These are phyloP conservation scores for Galeopsis tetrahit DNA, from an alignment of 257 asterid genomes.

Conservation along the genomic window DNA sequence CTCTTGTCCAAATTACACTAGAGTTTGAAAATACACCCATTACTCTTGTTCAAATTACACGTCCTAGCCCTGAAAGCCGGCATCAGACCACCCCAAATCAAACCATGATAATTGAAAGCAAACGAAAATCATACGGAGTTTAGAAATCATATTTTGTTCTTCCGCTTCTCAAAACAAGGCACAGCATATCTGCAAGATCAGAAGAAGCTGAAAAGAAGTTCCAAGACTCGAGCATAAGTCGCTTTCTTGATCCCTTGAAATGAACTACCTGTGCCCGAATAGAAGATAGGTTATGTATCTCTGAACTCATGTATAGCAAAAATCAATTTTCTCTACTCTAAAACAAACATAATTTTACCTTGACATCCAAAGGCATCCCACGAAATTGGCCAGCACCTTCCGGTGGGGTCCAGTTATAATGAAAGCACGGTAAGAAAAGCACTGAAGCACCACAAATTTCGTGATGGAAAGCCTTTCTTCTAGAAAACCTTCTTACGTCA, in stretches of 20 bases:
- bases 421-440: slow-evolving; percentile 82
- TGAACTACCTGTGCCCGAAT: slow-evolving; percentile 71
- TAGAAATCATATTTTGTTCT: slow-evolving; percentile 89
- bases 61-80: neutral
- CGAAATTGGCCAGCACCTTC: slow-evolving; percentile 99
- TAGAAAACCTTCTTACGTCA: slow-evolving; percentile 54
- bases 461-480: slow-evolving; percentile 63
- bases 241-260: slow-evolving; percentile 95
- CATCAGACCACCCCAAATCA: slow-evolving; percentile 10
- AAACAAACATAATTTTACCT: slow-evolving; percentile 52
- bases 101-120: slow-evolving; percentile 21
- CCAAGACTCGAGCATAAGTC: slow-evolving; percentile 97
- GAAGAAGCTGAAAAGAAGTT: slow-evolving; percentile 57
- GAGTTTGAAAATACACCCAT: neutral
- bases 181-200: slow-evolving; percentile 72
- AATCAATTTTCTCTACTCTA: neutral
- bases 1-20: too few species aligned
- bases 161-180: slow-evolving; percentile 86
- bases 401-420: slow-evolving; percentile 96
- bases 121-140: slow-evolving; percentile 25
- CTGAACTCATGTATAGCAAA: slow-evolving; percentile 8
- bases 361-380: slow-evolving; percentile 96
- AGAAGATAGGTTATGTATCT: slow-evolving; percentile 22
- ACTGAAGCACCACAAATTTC: slow-evolving; percentile 62
- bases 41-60: neutral